Conservation (phyloP, 2,329 filamentous ascomycete genomes). For the Tetracladium maxilliforme region DNA sequence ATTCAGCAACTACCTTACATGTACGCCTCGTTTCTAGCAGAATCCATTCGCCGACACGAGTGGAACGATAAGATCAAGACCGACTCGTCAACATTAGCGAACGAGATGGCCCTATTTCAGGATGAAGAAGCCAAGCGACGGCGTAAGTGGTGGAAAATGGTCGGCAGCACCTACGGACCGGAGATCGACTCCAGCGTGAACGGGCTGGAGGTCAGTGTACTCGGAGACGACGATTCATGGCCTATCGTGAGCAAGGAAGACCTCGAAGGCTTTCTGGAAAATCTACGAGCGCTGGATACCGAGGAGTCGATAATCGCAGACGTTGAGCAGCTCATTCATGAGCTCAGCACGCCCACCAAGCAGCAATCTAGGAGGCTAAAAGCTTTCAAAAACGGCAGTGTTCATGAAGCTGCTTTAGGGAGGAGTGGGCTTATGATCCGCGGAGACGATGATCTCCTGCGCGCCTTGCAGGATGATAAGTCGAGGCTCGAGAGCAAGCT, state of each 20-base stretch:
- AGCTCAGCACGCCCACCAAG: conserved; percentile 68
- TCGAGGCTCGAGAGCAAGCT: conserved; percentile 56
- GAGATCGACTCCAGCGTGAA: conserved; percentile 58
- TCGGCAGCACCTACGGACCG: conserved; percentile 54
- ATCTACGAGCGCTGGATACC: conserved; percentile 47
- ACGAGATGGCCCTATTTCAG: conserved; percentile 83
- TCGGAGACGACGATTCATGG: conserved; percentile 69
- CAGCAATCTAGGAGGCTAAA: conserved; percentile 79
- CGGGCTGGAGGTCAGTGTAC: conserved; percentile 72
- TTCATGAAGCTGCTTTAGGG: conserved; percentile 82
- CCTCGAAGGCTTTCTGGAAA: conserved; percentile 56
- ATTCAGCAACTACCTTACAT: conserved; percentile 76
- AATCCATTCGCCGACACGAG: conserved; percentile 73
- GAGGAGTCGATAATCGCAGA: conserved; percentile 56
- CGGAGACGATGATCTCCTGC: conserved; percentile 72
- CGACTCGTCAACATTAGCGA: conserved; percentile 76
- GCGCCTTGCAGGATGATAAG: conserved; percentile 73
- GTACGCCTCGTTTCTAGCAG: conserved; percentile 78
- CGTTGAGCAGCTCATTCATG: conserved; percentile 60
- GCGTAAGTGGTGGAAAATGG: conserved; percentile 78
- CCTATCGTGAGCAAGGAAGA: conserved; percentile 64
- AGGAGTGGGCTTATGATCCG: conserved; percentile 72
- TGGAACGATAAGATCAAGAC: conserved; percentile 85
- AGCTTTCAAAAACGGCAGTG: conserved; percentile 91
- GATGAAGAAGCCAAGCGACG: conserved; percentile 84